Percentiles rank a stretch among this genome's conserved stretches.
Conservation (phyloP, 2,329 filamentous ascomycete genomes). For the Penicillium capsulatum region DNA sequence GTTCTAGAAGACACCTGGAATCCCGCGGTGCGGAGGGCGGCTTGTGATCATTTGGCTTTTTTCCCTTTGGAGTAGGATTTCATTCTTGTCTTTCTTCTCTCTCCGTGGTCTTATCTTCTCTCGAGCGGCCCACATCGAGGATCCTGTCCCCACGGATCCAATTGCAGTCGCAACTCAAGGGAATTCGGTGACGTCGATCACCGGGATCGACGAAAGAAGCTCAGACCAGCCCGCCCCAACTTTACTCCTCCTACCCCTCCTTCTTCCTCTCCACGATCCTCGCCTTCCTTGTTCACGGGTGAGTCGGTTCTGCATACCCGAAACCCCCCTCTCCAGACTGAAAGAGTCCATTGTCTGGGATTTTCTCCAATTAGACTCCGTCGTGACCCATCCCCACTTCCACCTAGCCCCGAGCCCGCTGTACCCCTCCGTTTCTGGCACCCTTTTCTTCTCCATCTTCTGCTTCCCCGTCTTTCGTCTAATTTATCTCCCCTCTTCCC, state of each 20-base stretch:
- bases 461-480: not conserved
- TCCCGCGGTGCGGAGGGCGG: slow-evolving; percentile 24
- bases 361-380: slow-evolving; percentile 24
- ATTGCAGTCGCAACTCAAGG: slow-evolving; percentile 1
- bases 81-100: no score
- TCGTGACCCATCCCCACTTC: slow-evolving; percentile 21
- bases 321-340: slow-evolving; percentile 1
- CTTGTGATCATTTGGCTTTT: slow-evolving; percentile 1
- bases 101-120: no score
- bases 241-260: slow-evolving; percentile 16
- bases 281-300: not conserved
- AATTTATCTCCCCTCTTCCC: no score
- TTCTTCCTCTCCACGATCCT: slow-evolving; percentile 9
- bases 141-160: no score
- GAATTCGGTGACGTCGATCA: slow-evolving; percentile 22
- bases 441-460: slow-evolving; percentile 13
- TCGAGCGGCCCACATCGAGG: no score
- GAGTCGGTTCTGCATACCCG: slow-evolving; percentile 4
- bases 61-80: no score
- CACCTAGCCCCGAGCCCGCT: slow-evolving; percentile 2
- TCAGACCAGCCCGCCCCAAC: slow-evolving; percentile 20
- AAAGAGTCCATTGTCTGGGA: not conserved
- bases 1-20: slow-evolving; percentile 40
- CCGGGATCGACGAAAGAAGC: slow-evolving; percentile 17
- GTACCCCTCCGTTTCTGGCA: slow-evolving; percentile 11